Conservation (phyloP, 2,329 filamentous ascomycete genomes). For the Nannizziopsis arthrosporioides region DNA sequence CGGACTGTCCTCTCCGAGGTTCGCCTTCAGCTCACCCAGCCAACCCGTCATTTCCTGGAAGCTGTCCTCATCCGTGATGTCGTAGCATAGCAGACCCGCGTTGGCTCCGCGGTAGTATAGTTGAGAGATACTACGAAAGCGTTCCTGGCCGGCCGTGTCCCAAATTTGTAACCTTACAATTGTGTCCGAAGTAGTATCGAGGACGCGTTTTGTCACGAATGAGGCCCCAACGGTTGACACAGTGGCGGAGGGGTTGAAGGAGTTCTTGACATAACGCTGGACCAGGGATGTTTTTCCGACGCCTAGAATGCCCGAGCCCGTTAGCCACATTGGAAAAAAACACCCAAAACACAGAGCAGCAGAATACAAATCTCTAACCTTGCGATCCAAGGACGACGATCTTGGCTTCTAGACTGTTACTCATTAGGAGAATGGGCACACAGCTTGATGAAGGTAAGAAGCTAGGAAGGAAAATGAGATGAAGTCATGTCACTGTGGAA, state of each 20-base stretch:
- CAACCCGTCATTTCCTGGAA: slow-evolving; percentile 89
- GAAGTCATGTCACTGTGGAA: too few species aligned
- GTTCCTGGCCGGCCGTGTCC: slow-evolving; percentile 93
- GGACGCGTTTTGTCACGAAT: slow-evolving; percentile 66
- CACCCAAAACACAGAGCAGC: too few species aligned
- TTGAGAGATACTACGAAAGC: slow-evolving; percentile 85
- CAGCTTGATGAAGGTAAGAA: not conserved
- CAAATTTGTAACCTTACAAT: slow-evolving; percentile 87
- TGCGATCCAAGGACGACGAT: slow-evolving; percentile 43
- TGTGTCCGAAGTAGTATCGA: slow-evolving; percentile 75
- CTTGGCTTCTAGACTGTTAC: slow-evolving; percentile 41
- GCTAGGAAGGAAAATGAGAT: not conserved
- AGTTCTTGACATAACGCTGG: slow-evolving; percentile 39
- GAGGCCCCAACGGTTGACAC: slow-evolving; percentile 65
- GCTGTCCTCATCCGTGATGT: slow-evolving; percentile 73
- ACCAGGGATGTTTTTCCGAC: slow-evolving; percentile 44
- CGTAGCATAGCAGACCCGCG: slow-evolving; percentile 87
- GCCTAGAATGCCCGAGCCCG: slow-evolving; percentile 23
- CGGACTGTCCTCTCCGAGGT: slow-evolving; percentile 53
- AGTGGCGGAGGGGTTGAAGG: slow-evolving; percentile 33
- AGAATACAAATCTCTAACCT: slow-evolving; percentile 24
- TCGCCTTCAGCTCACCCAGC: slow-evolving; percentile 72
- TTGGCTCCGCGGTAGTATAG: slow-evolving; percentile 95
- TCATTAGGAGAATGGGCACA: slow-evolving; percentile 24
- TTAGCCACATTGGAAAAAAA: too few species aligned